Conservation (phyloP, 805 yeast species). For the Brettanomyces sp. region DNA sequence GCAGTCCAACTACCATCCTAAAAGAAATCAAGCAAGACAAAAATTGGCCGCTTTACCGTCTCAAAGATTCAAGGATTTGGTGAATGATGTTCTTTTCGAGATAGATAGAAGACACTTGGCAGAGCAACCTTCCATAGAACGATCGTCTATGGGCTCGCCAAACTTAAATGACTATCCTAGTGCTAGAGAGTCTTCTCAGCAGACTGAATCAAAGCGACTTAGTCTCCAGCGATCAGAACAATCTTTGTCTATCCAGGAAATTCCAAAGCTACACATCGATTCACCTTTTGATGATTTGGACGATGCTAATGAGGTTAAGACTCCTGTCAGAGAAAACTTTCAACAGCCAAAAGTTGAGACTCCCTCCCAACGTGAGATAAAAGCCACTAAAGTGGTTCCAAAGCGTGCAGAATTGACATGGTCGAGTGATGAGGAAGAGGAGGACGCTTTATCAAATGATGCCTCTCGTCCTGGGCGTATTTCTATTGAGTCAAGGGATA, state of each 20-base stretch:
- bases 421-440: constrained; percentile 74
- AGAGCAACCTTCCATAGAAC: neutral
- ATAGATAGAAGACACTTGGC: constrained; percentile 45
- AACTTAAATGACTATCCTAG: neutral
- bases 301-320: constrained; percentile 5
- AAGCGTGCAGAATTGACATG: constrained; percentile 77
- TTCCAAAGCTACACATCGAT: neutral
- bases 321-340: constrained; percentile 10
- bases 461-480: too few species aligned
- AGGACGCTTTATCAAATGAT: constrained; percentile 27
- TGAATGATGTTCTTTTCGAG: constrained; percentile 80
- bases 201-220: neutral
- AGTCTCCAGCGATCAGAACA: neutral
- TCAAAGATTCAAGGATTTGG: constrained; percentile 78
- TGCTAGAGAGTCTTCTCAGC: too few species aligned
- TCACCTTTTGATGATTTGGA: too few species aligned
- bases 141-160: neutral
- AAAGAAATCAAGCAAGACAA: constrained; percentile 91
- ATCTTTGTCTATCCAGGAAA: neutral
- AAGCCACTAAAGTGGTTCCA: constrained; percentile 69
- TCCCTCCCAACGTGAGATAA: constrained; percentile 29
- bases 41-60: constrained; percentile 80
- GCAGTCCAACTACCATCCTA: constrained; percentile 71
- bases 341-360: constrained; percentile 11
- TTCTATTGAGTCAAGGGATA: too few species aligned